Evolutionary conservation across 352 stramenopile species (phyloP), one percentile per base, ranked within the genome.

Genomic region (Phytophthora brassicae): DNA sequence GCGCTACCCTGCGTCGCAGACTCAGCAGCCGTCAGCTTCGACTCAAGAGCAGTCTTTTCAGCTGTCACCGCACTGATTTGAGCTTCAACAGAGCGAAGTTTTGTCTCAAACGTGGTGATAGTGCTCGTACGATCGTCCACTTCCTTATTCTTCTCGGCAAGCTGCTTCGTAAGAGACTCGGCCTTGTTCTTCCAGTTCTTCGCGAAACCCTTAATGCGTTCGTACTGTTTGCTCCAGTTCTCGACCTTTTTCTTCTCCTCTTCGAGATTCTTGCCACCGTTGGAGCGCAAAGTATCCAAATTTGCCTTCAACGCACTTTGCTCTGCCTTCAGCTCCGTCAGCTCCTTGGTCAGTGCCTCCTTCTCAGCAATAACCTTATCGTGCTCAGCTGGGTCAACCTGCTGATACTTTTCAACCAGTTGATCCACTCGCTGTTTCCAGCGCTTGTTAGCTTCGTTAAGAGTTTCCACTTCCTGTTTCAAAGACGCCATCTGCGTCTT

Each of bases 101-200:
- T 84, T 29, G 55, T 56, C 49, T 90, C 75, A 7, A 84, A 23
- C 6, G 69, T 61, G 14, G 60, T 58, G 36, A 88, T 53, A 24
- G 63, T 53, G 19, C 62, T 63, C 4, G 49, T 62, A 14, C 84
- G 82, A 44, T 87, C 77, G 5, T 89, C 77, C 0, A 57, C 48
- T 49, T 85, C 79, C 59, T 89, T 88, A 39, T 75, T 81, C 64
- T 89, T 91, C 28, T 93, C 84, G 2, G 64, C 72, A 24, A 90
- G 54, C 49, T 86, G 74, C 62, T 88, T 89, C 6, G 60, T 86
- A 36, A 90, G 56, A 24, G 54, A 55, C 61, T 93, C 81, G 0
- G 81, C 78, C 70, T 92, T 89, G 20, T 73, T 77, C 71, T 94
- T 91, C 84, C 84, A 94, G 31, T 77, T 87, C 70, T 94, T 94